Conservation (phyloP, 768 basidiomycete species). For the Gautieria morchelliformis region DNA sequence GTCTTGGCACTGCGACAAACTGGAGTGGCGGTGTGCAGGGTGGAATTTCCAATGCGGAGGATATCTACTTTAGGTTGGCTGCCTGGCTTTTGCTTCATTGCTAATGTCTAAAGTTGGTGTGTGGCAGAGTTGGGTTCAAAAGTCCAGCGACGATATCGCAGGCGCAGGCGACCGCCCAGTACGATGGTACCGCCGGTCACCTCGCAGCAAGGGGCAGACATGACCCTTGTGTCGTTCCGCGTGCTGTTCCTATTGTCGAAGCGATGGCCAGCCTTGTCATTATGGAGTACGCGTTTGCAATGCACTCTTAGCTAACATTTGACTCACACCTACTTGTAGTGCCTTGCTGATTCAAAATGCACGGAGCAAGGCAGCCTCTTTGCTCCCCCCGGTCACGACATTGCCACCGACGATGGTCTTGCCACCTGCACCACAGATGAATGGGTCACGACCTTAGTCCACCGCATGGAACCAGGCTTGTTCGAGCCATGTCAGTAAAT, state of each 20-base stretch:
- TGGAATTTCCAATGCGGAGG: conserved; percentile 95
- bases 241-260: conserved; percentile 96
- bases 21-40: conserved; percentile 98
- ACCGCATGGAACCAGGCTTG: too few relatives aligned
- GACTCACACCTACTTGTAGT: conserved; percentile 19
- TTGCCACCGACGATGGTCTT: conserved; percentile 89
- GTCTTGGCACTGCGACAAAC: conserved; percentile 79
- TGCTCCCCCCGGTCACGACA: conserved; percentile 81
- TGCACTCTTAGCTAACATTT: neutral
- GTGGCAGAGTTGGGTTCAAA: conserved; percentile 83
- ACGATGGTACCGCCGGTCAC: conserved; percentile 81
- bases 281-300: conserved; percentile 54
- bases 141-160: conserved; percentile 97
- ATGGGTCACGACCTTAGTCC: neutral
- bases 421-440: conserved; percentile 27
- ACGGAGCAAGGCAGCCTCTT: conserved; percentile 57
- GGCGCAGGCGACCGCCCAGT: conserved; percentile 81
- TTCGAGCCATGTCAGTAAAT: too few relatives aligned
- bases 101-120: neutral
- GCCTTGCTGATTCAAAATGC: conserved; percentile 84
- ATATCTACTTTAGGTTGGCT: conserved; percentile 85
- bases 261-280: conserved; percentile 94
- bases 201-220: conserved; percentile 91
- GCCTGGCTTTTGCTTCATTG: neutral
- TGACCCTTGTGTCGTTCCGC: conserved; percentile 95